phyloP scores from a whole-genome alignment of 352 stramenopile genomes.

The Phytophthora hibernalis region DNA sequence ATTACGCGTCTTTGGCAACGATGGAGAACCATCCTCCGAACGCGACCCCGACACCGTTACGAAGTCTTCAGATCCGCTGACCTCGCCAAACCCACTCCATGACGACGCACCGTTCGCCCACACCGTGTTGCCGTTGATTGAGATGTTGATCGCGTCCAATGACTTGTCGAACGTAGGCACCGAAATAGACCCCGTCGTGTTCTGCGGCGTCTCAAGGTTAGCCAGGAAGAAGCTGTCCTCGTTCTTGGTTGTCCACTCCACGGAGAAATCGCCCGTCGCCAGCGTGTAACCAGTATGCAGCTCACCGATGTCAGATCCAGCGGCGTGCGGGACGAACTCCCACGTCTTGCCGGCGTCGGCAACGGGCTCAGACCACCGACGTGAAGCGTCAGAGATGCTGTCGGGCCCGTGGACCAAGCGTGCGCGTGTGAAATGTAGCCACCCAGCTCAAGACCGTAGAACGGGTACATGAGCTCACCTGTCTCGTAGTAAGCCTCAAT shows the following conservation, averaged over 20 bases:
- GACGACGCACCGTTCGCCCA: slow-evolving; percentile 26
- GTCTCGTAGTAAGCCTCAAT: slow-evolving; percentile 50
- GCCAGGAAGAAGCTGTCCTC: slow-evolving; percentile 32
- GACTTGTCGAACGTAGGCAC: slow-evolving; percentile 41
- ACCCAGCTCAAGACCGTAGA: slow-evolving; percentile 37
- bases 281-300: slow-evolving; percentile 40
- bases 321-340: slow-evolving; percentile 35
- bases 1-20: slow-evolving; percentile 23
- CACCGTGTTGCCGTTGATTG: slow-evolving; percentile 40
- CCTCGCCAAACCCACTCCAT: slow-evolving; percentile 20
- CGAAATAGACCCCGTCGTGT: slow-evolving; percentile 38
- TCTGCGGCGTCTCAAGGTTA: slow-evolving; percentile 15
- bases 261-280: slow-evolving; percentile 23
- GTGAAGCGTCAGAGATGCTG: slow-evolving; percentile 31
- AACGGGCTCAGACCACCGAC: slow-evolving; percentile 32
- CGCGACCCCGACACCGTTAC: slow-evolving; percentile 29
- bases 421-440: slow-evolving; percentile 47
- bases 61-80: slow-evolving; percentile 21
- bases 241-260: slow-evolving; percentile 37
- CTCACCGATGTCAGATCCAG: slow-evolving; percentile 22
- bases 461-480: slow-evolving; percentile 43
- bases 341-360: slow-evolving; percentile 37
- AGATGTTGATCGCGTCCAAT: slow-evolving; percentile 31
- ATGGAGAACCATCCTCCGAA: slow-evolving; percentile 23
- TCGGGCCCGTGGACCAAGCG: slow-evolving; percentile 45